phyloP scores from a whole-genome alignment of 2,329 filamentous ascomycete genomes.

The Exophiala alcalophila region DNA sequence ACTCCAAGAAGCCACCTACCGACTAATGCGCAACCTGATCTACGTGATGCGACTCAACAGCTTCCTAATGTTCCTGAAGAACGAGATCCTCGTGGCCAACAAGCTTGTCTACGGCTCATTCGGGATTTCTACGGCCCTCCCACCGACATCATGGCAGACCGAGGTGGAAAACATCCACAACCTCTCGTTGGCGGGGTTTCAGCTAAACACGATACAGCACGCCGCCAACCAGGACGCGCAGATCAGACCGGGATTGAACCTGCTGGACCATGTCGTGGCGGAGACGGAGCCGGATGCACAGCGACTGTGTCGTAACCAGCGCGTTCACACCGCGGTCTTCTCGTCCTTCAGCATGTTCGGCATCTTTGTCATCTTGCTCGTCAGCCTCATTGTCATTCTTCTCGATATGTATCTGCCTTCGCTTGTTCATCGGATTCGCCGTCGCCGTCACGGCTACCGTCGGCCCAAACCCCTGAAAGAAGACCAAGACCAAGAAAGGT shows the following conservation, averaged over 20 bases:
- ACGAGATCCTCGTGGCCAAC: constrained; percentile 6
- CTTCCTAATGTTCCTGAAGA: constrained; percentile 7
- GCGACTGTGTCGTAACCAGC: constrained; percentile 6
- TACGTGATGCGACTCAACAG: constrained; percentile 12
- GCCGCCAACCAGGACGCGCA: constrained; percentile 8
- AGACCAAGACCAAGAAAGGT: neutral
- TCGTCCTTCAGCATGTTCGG: constrained; percentile 12
- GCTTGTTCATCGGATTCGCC: neutral
- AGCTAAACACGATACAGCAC: constrained; percentile 7
- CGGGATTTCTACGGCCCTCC: constrained; percentile 8
- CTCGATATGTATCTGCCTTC: neutral
- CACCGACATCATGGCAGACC: constrained; percentile 4
- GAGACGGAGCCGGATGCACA: constrained; percentile 7
- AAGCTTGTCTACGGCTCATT: constrained; percentile 12
- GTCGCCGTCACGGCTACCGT: neutral
- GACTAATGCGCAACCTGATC: constrained; percentile 3
- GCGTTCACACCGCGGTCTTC: neutral
- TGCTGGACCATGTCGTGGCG: constrained; percentile 3
- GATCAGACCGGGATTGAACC: neutral
- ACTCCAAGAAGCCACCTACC: constrained; percentile 5
- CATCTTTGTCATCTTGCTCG: constrained; percentile 4
- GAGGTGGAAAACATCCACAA: constrained; percentile 12
- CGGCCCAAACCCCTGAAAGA: neutral
- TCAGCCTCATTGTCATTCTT: constrained; percentile 6
- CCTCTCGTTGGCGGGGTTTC: constrained; percentile 7